Conservation (phyloP, 495 filamentous ascomycete species). For the Podospora tetraspora region DNA sequence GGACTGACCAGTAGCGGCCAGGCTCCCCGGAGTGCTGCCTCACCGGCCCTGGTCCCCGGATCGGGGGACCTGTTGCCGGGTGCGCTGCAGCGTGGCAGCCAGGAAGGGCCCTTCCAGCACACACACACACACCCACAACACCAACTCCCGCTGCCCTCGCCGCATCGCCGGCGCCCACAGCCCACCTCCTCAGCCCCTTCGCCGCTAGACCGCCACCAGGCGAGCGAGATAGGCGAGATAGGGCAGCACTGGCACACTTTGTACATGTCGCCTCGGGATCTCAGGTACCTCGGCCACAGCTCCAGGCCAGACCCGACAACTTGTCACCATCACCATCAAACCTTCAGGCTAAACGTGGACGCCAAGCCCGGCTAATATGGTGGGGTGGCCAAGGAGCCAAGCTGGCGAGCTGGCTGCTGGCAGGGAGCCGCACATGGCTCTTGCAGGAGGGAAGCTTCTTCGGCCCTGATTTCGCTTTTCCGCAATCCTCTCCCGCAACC, state of each 20-base stretch:
- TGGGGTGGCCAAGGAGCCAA: neutral
- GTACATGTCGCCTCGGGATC: neutral
- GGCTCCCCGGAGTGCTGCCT: neutral
- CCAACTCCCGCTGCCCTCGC: neutral
- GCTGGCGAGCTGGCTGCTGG: neutral
- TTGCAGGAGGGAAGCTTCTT: neutral
- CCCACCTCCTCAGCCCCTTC: neutral
- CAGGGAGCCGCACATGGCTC: slow-evolving; percentile 7
- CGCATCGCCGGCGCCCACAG: neutral
- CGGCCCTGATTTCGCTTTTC: slow-evolving; percentile 1
- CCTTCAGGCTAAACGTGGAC: neutral
- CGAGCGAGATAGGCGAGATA: neutral
- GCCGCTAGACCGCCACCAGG: neutral
- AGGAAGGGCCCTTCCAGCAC: neutral
- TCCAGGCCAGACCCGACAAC: neutral
- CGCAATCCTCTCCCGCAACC: slow-evolving; percentile 8
- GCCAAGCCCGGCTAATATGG: neutral
- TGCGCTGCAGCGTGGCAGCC: neutral
- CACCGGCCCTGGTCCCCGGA: neutral
- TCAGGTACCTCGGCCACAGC: neutral
- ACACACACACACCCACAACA: neutral
- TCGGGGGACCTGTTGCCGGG: neutral
- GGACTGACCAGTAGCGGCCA: neutral
- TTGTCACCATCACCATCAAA: neutral
- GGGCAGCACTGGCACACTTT: neutral